A percentile compares a stretch with the other conserved stretches of the same genome.
Conservation (phyloP, 2,329 filamentous ascomycete genomes). For the Exutisphaerella laricina region DNA sequence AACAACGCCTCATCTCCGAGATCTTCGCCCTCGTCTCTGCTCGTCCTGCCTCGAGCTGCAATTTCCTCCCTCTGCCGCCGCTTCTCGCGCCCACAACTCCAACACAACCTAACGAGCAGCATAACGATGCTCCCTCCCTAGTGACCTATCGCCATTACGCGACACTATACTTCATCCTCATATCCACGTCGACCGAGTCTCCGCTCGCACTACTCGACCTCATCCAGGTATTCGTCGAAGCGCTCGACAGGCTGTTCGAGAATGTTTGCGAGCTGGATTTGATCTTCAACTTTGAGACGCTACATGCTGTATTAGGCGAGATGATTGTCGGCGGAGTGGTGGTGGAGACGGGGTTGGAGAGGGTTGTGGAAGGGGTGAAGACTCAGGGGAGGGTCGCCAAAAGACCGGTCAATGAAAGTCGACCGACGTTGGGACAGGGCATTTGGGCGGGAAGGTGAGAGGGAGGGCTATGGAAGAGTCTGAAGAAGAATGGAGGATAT, state of each 20-base stretch:
- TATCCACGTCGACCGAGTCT: constrained; percentile 92
- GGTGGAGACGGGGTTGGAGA: constrained; percentile 83
- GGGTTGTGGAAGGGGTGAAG: constrained; percentile 77
- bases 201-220: constrained; percentile 92
- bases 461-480: no score
- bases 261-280: constrained; percentile 98
- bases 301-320: constrained; percentile 84
- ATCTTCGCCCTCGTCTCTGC: constrained; percentile 96
- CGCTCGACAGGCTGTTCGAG: constrained; percentile 90
- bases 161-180: constrained; percentile 97
- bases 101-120: constrained; percentile 48
- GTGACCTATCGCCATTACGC: constrained; percentile 98
- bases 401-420: constrained; percentile 67
- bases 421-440: constrained; percentile 25
- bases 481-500: no score
- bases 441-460: constrained; percentile 35
- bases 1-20: constrained; percentile 93
- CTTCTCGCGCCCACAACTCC: constrained; percentile 25
- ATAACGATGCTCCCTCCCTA: constrained; percentile 86
- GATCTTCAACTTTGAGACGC: constrained; percentile 97
- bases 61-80: constrained; percentile 69
- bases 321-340: constrained; percentile 96
- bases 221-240: constrained; percentile 97
- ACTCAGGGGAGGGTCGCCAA: constrained; percentile 72
- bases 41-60: constrained; percentile 85